Evolutionary conservation across 2,329 filamentous ascomycete species (phyloP), one percentile per base, ranked within the genome.

Genomic region (Neurospora sp.): DNA sequence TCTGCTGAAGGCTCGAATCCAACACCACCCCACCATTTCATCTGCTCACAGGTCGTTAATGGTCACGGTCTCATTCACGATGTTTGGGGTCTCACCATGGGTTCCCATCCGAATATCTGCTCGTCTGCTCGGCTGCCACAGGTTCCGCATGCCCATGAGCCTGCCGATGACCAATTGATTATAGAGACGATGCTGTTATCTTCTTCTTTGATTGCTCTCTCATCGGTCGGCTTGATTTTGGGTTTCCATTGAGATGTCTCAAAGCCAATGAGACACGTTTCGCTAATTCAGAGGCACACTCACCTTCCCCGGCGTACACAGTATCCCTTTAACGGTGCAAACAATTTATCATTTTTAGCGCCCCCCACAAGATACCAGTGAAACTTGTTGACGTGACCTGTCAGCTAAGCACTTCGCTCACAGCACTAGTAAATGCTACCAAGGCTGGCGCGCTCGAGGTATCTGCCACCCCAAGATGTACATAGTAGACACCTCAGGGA

Each of bases 1-100:
- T 67, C 71, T 70, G 66, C 68, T 67, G 66, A 66, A 36, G 57
- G 67, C 65, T 23, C 36, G 62, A 66, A 69, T 68, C 66, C 46
- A 66, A 68, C 43, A 68, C 66, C 43, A 66, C 52, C 66, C 40
- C 52, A 37, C 40, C 39, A 37, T 52, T 28, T 66, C 17, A 41
- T n/a, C 37, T n/a, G 39, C 33, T 69, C 40, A 68, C 40, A 66
- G 46, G 46, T 66, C n/a, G 38, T n/a, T 6, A 41, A 46, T n/a
- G 41, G 39, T 15, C 40, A 52, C 40, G 33, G 28, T 23, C 38
- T n/a, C 8, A 12, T 28, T 33, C n/a, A n/a, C 17, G 28, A 33
- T 36, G 66, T 41, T 33, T 28, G 38, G 66, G 19, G 11, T 41
- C 66, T 41, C 15, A 23, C 15, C 23, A n/a, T 68, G 66, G 15